Evolutionary conservation across 2,329 filamentous ascomycete species (phyloP), one percentile per base, ranked within the genome.

Genomic region (Alternaria triticina): DNA sequence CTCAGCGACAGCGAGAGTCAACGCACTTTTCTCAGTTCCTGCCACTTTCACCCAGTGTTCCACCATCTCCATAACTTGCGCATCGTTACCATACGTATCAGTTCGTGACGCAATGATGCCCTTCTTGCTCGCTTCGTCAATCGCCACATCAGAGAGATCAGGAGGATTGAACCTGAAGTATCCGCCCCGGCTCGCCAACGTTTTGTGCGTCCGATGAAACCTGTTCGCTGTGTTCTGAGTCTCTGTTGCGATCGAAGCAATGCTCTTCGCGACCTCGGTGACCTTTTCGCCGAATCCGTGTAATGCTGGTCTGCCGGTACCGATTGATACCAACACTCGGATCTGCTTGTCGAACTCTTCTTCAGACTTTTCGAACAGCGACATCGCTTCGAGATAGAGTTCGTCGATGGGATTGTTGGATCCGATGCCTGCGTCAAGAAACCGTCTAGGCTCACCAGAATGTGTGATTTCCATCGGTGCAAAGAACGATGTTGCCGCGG

Each of bases 361-460:
- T 33, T 45, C 59, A 11, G 54, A 13, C 6, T 51, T 44, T 3
- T 44, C 23, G 9, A 61, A 23, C 27, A 54, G 33, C 8, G 49
- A 44, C 33, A 49, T 62, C 17, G 65, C 25, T 67, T 84, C 75
- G 23, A 74, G 73, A 74, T 77, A 81, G 1, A 84, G 65, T 30
- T 76, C 65, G 9, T 72, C 61, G 15, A 83, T 70, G 2, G 84
- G 84, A 59, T 86, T 86, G 67, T 86, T 86, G 33, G 43, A 44
- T 23, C 60, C 62, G 7, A 63, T 46, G 13, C 54, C 65, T 22
- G 81, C 83, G 65, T 86, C 84, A 25, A 83, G 72, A 60, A 82
- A 85, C 0, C 50, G 46, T 30, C 70, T 55, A 3, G 64, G 61
- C 1, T 77, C 79, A 12, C 52, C 52, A 20, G 43, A 27, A 15